These are phyloP conservation scores for Fusarium verrucosum DNA, from an alignment of 2,329 filamentous ascomycete genomes.

Conservation along the genomic window DNA sequence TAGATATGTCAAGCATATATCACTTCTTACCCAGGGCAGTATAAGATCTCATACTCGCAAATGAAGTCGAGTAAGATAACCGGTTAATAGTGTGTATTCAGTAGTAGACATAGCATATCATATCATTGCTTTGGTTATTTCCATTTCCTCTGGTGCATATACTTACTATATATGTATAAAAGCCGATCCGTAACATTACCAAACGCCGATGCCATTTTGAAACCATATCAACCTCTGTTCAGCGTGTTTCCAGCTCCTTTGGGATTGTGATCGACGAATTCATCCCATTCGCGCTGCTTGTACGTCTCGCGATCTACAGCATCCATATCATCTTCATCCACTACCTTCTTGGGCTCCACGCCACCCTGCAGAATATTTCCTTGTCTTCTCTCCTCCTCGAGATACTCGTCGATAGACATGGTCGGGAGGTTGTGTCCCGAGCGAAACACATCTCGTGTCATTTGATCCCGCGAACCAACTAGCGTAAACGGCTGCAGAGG, in stretches of 20 bases:
- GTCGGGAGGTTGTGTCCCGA: slow-evolving; percentile 93
- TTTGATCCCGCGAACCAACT: slow-evolving; percentile 76
- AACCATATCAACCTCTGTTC: slow-evolving; percentile 69
- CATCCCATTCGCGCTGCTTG: slow-evolving; percentile 95
- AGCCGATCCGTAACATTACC: slow-evolving; percentile 11
- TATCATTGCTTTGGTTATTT: slow-evolving; percentile 22
- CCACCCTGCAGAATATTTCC: slow-evolving; percentile 93
- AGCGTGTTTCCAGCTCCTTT: slow-evolving; percentile 84
- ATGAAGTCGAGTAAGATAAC: not conserved
- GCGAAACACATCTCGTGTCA: slow-evolving; percentile 84
- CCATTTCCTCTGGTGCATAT: slow-evolving; percentile 16
- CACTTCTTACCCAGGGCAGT: too few species aligned
- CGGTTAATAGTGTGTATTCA: not conserved
- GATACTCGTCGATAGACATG: slow-evolving; percentile 97
- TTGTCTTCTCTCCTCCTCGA: slow-evolving; percentile 85
- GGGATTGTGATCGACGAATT: slow-evolving; percentile 89
- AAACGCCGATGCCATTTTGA: slow-evolving; percentile 20
- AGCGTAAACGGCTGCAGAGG: slow-evolving; percentile 92
- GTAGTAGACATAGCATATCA: not conserved
- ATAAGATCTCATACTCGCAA: not conserved
- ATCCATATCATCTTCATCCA: slow-evolving; percentile 91
- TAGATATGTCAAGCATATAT: not conserved
- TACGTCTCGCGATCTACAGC: slow-evolving; percentile 88
- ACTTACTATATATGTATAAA: slow-evolving; percentile 18
- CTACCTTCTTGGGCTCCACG: slow-evolving; percentile 76